These are phyloP conservation scores for Termitomyces eurrhizus DNA, from an alignment of 768 basidiomycete species.

Conservation along the genomic window DNA sequence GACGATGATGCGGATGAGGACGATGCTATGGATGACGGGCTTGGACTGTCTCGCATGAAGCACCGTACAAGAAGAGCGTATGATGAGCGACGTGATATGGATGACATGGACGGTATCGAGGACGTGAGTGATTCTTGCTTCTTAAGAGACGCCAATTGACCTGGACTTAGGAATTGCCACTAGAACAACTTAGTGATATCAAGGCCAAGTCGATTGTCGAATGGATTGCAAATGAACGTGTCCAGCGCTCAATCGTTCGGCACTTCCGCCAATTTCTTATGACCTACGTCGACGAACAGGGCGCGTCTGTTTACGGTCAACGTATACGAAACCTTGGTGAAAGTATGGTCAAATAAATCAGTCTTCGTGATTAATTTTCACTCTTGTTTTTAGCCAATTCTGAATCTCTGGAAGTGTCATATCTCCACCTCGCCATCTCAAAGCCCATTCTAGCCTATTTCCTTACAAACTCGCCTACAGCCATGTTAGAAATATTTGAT, in stretches of 20 bases:
- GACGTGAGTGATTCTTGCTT: conserved; percentile 52
- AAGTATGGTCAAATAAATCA: conserved; percentile 50
- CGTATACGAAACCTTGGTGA: conserved; percentile 92
- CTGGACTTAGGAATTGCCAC: conserved; percentile 71
- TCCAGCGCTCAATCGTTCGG: conserved; percentile 83
- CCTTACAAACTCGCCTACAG: conserved; percentile 88
- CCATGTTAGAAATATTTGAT: conserved; percentile 94
- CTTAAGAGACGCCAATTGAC: conserved; percentile 8
- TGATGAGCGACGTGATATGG: conserved; percentile 86
- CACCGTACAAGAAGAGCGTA: conserved; percentile 85
- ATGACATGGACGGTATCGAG: conserved; percentile 87
- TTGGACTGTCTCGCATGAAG: conserved; percentile 69
- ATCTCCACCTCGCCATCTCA: conserved; percentile 87
- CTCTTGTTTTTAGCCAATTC: conserved; percentile 68
- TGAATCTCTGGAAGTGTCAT: conserved; percentile 96
- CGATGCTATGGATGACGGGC: conserved; percentile 65
- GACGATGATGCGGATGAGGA: conserved; percentile 80
- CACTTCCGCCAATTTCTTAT: conserved; percentile 95
- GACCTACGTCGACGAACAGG: conserved; percentile 92
- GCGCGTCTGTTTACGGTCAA: conserved; percentile 90
- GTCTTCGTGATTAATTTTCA: background rate
- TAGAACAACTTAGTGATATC: conserved; percentile 96
- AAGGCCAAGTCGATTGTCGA: conserved; percentile 96
- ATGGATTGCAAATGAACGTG: conserved; percentile 94
- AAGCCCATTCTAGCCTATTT: conserved; percentile 98